Evolutionary conservation across 306 rosid genomes (phyloP).

Genomic region (Pueraria montana): DNA sequence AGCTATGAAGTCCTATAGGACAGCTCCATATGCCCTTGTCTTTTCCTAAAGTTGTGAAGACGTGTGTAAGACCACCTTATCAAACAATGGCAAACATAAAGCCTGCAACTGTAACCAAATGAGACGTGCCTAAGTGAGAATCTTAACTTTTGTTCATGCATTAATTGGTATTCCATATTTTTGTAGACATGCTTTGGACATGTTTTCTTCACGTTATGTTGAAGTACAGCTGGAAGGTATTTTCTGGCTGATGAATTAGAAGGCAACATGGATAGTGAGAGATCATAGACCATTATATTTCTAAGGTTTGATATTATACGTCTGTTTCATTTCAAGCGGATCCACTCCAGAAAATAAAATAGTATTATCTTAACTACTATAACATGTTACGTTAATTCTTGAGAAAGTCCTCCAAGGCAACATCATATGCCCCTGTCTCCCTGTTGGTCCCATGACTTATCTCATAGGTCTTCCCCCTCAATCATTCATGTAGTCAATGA

Average conservation of each 20-base stretch:
- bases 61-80: not conserved
- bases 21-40: not conserved
- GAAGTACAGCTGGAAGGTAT: not conserved
- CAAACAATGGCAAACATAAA: not conserved
- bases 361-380: too few species aligned
- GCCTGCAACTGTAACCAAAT: not conserved
- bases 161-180: conserved; percentile 15
- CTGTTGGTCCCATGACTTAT: too few species aligned
- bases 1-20: not conserved
- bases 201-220: conserved; percentile 1
- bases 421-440: conserved; percentile 25
- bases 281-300: not conserved
- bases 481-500: too few species aligned
- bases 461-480: too few species aligned
- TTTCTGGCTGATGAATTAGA: not conserved
- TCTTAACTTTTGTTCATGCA: not conserved
- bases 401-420: conserved; percentile 39
- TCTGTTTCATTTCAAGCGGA: too few species aligned
- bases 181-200: conserved; percentile 38
- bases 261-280: not conserved
- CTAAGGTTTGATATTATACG: not conserved
- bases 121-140: not conserved
- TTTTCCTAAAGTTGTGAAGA: too few species aligned
- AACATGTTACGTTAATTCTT: not conserved
- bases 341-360: too few species aligned